Base-by-base conservation (phyloP, 2,329 filamentous ascomycete species). In the Trichoderma lentiforme region DNA sequence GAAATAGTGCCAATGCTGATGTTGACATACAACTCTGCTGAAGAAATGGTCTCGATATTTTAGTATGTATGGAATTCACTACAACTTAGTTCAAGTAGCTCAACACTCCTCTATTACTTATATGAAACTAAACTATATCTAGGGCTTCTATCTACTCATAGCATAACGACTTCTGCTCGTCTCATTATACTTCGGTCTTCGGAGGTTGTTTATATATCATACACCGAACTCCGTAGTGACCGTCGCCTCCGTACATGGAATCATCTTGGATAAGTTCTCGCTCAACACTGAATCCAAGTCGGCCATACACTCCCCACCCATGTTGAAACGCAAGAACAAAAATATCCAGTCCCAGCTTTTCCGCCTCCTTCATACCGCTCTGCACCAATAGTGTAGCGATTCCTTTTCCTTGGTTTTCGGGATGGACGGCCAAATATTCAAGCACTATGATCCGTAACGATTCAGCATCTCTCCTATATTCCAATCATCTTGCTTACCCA, bases 341-440 rank as follows among this genome's bases (percentile, higher is more conserved):
- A 9, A 79, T 71, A 15, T 74, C 73, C 12, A 79, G 15, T 2
- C 76, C 77, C 39, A 76, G 32, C 70, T 76, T 74, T 58, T 74
- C 72, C 14, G 78, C 78, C 63, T 74, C 56, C 24, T 57, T 65
- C 8, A 79, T 75, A 5, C 76, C 78, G 18, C 72, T 77, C 65
- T 77, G 43, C 6, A 79, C 75, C 18, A 79, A 73, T 9, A 72
- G 61, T 0, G 74, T 76, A 1, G 71, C 78, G 36, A 80, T 72
- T 8, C 78, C 78, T 39, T 78, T 75, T 9, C 77, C 73, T 68
- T 76, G 74, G 18, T 76, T 74, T 4, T 79, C 76, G 1, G 78
- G 78, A 63, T 79, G 76, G 6, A 79, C 78, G 18, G 78, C 78
- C 26, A 79, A 58, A 63, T 76, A 79, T 11, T 79, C 77, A 6